Evolutionary conservation across 2,329 filamentous ascomycete genomes (phyloP).

Genomic region (Fusarium anthophilum): DNA sequence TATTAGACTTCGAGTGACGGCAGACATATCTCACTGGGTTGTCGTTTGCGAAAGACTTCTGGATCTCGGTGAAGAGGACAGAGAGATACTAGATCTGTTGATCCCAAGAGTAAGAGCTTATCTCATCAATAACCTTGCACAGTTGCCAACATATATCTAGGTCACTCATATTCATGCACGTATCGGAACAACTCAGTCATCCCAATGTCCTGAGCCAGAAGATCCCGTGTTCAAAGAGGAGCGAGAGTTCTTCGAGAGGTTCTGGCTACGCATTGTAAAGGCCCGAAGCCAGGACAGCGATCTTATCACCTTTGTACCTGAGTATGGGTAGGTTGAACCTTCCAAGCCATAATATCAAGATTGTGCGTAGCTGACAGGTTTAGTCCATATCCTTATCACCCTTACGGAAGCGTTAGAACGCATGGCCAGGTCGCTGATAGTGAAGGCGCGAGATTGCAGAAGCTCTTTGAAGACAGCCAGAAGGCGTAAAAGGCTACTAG

Average conservation of each 20-base stretch:
- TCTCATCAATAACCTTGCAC: accelerated
- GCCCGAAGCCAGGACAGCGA: neutral
- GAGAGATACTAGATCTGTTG: neutral
- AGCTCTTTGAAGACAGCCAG: accelerated
- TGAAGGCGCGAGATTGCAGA: neutral
- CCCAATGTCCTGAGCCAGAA: neutral
- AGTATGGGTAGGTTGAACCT: neutral
- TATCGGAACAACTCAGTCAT: neutral
- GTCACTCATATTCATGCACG: neutral
- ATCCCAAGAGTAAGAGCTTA: neutral
- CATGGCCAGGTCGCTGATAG: neutral
- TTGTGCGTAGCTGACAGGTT: accelerated
- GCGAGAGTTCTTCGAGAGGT: neutral
- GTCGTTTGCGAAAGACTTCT: neutral
- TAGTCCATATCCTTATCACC: neutral
- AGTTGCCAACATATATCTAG: accelerated
- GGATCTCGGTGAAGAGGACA: accelerated
- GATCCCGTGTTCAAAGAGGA: neutral
- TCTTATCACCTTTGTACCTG: neutral
- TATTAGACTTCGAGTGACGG: neutral
- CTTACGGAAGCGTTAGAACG: neutral
- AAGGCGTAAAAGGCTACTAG: accelerated
- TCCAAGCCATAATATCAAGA: accelerated
- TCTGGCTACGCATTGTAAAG: neutral
- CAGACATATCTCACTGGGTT: neutral